phyloP scores from a whole-genome alignment of 2,329 filamentous ascomycete species.

The Colletotrichum plurivorum region DNA sequence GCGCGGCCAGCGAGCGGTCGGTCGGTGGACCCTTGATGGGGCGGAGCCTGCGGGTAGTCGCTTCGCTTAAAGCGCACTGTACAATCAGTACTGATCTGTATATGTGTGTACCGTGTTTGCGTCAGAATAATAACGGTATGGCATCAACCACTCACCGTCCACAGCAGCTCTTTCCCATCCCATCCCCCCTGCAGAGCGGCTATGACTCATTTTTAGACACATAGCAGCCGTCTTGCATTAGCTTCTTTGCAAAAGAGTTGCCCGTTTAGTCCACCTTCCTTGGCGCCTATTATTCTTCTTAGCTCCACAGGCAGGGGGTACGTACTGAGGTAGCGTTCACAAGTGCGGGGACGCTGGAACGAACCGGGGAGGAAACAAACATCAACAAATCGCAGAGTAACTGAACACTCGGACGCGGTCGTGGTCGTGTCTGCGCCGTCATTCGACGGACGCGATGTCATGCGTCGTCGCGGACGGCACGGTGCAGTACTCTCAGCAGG shows the following conservation, averaged over 20 bases:
- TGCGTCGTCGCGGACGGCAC: constrained; percentile 26
- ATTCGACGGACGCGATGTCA: constrained; percentile 37
- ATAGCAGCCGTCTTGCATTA: constrained; percentile 43
- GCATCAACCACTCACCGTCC: constrained; percentile 35
- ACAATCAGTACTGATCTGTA: no score
- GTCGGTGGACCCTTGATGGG: background rate
- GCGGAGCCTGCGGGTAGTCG: constrained; percentile 1
- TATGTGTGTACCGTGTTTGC: background rate
- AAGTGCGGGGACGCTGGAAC: constrained; percentile 15
- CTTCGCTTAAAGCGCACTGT: background rate
- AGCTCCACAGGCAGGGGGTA: background rate
- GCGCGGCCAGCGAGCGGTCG: no score
- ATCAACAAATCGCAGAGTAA: constrained; percentile 26
- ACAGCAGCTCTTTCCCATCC: constrained; percentile 23
- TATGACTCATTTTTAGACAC: constrained; percentile 53
- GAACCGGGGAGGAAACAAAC: constrained; percentile 20
- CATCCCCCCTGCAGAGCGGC: constrained; percentile 41
- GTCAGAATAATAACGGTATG: background rate
- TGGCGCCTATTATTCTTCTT: constrained; percentile 2
- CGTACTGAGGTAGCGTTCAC: background rate
- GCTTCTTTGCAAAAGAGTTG: background rate
- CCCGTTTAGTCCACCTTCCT: background rate
- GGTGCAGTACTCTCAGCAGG: no score
- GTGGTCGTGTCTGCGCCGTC: background rate
- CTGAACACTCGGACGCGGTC: constrained; percentile 10